Evolutionary conservation across 768 basidiomycete genomes (phyloP), one percentile per base, ranked within the genome.

Genomic region (Leccinum pellstonianum): DNA sequence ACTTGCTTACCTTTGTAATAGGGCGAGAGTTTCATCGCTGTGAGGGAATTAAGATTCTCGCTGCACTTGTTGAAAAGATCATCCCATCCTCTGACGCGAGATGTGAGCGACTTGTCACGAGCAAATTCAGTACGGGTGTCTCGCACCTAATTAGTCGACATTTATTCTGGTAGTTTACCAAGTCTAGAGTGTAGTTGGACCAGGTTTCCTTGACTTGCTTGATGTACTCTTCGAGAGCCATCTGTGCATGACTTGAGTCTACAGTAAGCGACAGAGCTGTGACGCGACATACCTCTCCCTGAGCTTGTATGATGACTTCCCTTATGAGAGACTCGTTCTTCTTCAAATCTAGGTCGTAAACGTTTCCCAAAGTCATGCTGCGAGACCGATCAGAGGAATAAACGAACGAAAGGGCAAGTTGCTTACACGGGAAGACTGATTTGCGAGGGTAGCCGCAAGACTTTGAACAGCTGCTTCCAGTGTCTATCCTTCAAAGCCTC

Each of bases 111-210:
- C 19, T 21, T 25, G 17, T 41, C 17, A 9, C 31, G 48, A 53
- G 9, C 11, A 9, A 29, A 46, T 12, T 17, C 27, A 4, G 43
- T 15, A 6, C 6, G 6, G 4, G 17, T 11, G 5, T 25, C 38
- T 51, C 80, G 33, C 66, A 91, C 87, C 86, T 84, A 64, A 99
- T 98, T 25, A 99, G 82, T 54, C 97, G 90, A 67, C 96, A 98
- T 73, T 96, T 99, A 74, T 94, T 98, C 80, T 98, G 97, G 71
- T 98, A 99, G 72, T 98, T 96, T 66, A 98, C 92, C 49, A 99
- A 80, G 66, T 98, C 97, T 54, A 99, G 81, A 1, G 94, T 92
- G 70, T 98, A 98, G 68, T 84, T 94, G 1, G 92, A 90, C 97
- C 97, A 99, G 1, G 84, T 91, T 76, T 98, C 97, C 73, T 94